These are phyloP conservation scores for Imleria badia DNA, from an alignment of 768 basidiomycete species.

Conservation along the genomic window DNA sequence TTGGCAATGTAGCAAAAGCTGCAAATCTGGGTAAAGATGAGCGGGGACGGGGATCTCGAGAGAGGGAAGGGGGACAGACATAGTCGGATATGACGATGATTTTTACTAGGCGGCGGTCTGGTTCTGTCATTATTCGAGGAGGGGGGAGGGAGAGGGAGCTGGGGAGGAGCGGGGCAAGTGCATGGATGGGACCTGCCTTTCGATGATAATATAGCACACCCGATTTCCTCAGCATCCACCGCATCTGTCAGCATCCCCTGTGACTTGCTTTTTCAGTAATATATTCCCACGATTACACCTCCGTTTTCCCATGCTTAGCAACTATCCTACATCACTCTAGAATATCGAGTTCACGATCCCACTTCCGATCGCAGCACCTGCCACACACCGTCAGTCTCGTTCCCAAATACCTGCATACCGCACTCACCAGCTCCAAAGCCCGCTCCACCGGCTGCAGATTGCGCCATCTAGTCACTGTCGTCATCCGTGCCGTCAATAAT, in stretches of 20 bases:
- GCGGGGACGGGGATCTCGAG: neutral
- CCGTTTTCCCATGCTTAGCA: constrained; percentile 20
- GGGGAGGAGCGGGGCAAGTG: constrained; percentile 10
- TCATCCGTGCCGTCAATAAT: neutral
- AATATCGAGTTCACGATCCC: constrained; percentile 50
- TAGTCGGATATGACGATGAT: constrained; percentile 37
- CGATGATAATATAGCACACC: constrained; percentile 29
- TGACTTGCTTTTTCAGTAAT: constrained; percentile 18
- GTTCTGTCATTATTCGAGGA: constrained; percentile 19
- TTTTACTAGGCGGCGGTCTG: constrained; percentile 24
- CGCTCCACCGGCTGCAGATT: constrained; percentile 40
- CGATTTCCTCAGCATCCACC: constrained; percentile 27
- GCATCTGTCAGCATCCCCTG: constrained; percentile 35
- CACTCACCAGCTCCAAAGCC: constrained; percentile 48
- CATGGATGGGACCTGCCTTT: constrained; percentile 27
- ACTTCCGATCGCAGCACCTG: constrained; percentile 46
- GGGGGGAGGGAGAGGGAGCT: neutral
- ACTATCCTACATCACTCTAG: constrained; percentile 27
- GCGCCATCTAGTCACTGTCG: constrained; percentile 25
- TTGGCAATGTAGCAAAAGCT: constrained; percentile 40
- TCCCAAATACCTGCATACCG: rapidly evolving
- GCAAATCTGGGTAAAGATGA: constrained; percentile 29
- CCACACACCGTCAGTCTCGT: neutral
- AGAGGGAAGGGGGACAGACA: constrained; percentile 18
- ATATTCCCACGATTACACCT: constrained; percentile 20